Evolutionary conservation across 805 yeast species (phyloP), one percentile per base, ranked within the genome.

Genomic region (Hanseniaspora vineae): DNA sequence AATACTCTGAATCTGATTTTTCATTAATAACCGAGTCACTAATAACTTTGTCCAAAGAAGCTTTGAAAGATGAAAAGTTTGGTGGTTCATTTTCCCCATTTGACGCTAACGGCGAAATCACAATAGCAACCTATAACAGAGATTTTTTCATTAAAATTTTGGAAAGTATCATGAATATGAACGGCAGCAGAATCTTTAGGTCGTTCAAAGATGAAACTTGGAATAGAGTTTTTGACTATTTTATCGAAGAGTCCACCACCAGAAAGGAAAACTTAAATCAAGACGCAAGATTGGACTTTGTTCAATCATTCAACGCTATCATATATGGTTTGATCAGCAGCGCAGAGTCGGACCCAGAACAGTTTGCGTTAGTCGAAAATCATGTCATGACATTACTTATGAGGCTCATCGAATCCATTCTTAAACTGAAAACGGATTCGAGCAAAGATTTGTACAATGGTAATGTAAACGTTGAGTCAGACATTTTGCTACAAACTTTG

Each of bases 401-500:
- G 46, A 58, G 58, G 1, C 71, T 78, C 37, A 67, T 79, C 31
- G 58, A 60, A 2, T 62, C 62, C 1, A 58, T 81, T 39, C 62
- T 73, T 13, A 54, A 59, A 1, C 52, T 60, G n/a, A 55, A 56
- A 3, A 48, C 58, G 0, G 53, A 56, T 1, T 56, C 54, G 10
- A 40, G 43, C 14, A 57, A 57, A 9, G 59, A 60, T 51, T 47
- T 76, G 1, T 66, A 76, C 48, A 54, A 54, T 40, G 65, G 66
- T 3, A 52, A 51, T n/a, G 52, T 57, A 5, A 76, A 77, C 52
- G 74, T 79, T 32, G 87, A 82, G 53, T 73, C 80, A 2, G 89
- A 83, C 46, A 76, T 87, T 51, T 77, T 81, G 50, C 70, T 83
- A 15, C 73, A 73, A 31, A 64, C 76, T 0, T 66, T 89, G 39